Percentiles rank a stretch among this genome's conserved stretches.
These are phyloP conservation scores for Articulospora tetracladia DNA, from an alignment of 495 filamentous ascomycete species.

Conservation along the genomic window DNA sequence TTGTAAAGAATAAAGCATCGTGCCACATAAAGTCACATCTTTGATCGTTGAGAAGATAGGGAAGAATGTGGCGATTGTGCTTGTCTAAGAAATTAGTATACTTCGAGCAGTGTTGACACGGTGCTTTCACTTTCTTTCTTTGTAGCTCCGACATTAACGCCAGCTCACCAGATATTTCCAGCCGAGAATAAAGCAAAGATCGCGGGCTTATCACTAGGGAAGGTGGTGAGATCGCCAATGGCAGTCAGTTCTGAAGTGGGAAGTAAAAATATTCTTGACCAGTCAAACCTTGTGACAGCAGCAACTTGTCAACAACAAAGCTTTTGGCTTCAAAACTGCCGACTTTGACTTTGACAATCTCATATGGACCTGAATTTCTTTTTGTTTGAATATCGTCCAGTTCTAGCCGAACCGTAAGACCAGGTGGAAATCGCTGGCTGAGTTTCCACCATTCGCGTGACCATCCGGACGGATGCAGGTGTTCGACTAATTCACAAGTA, in stretches of 20 bases:
- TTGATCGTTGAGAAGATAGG: neutral
- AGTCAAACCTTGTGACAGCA: neutral
- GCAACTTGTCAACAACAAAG: neutral
- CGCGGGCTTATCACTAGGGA: neutral
- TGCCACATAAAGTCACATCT: neutral
- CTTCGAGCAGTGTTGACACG: neutral
- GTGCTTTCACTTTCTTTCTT: neutral
- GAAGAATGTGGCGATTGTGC: neutral
- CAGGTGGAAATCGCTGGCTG: too few species aligned
- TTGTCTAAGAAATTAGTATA: neutral
- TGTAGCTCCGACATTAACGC: neutral
- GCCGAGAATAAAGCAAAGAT: neutral
- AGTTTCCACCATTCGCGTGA: too few species aligned
- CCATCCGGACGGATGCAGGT: too few species aligned
- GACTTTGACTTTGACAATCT: neutral
- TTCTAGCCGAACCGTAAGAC: too few species aligned
- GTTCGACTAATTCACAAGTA: too few species aligned
- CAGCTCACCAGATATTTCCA: neutral
- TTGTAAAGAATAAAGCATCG: neutral
- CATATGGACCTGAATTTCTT: neutral
- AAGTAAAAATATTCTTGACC: neutral
- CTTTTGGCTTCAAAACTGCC: neutral
- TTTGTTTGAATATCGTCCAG: too few species aligned
- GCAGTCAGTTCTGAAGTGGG: neutral
- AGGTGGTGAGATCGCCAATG: neutral